Evolutionary conservation across 106 monocot species (phyloP), one percentile per base, ranked within the genome.

Genomic region (Dendrobium chrysotoxum): DNA sequence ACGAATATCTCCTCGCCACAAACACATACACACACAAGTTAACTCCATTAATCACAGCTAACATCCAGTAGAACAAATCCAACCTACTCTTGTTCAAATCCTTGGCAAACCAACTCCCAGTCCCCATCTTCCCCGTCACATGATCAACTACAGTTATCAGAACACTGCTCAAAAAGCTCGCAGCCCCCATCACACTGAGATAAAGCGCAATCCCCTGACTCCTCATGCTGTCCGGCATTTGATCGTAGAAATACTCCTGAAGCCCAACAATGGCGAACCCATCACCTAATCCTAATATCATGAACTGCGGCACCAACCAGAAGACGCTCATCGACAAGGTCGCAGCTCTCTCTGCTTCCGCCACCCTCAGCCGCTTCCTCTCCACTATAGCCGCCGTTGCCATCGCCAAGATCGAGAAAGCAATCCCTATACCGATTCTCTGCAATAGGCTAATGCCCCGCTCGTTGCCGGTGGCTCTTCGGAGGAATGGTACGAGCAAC

Each of bases 171-270:
- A 89, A 8, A 70, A 95, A 95, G 83, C 80, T 93, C 9, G 84
- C 79, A 2, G 84, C 87, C 4, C 95, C 95, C 10, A 91, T 81
- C 10, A 84, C 87, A 67, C 95, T 92, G 8, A 92, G 75, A 75
- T 91, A 95, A 68, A 95, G 82, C 2, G 86, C 92, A 5, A 92
- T 91, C 5, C 95, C 95, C 7, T 93, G 30, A 77, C 95, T 95
- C 80, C 90, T 84, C 92, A 95, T 92, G 66, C 79, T 82, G 13
- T 95, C 95, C 0, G 95, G 95, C 53, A 92, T 85, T 77, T 95
- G 92, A 15, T 89, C 91, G 47, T 95, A 95, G 85, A 95, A 95
- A 77, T 87, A 95, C 71, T 95, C 95, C 53, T 91, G 92, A 16
- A 95, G 45, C 0, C 95, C 95, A 0, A 93, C 91, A 16, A 95